These are phyloP conservation scores for Tricholomella constricta DNA, from an alignment of 768 basidiomycete genomes.

Conservation along the genomic window DNA sequence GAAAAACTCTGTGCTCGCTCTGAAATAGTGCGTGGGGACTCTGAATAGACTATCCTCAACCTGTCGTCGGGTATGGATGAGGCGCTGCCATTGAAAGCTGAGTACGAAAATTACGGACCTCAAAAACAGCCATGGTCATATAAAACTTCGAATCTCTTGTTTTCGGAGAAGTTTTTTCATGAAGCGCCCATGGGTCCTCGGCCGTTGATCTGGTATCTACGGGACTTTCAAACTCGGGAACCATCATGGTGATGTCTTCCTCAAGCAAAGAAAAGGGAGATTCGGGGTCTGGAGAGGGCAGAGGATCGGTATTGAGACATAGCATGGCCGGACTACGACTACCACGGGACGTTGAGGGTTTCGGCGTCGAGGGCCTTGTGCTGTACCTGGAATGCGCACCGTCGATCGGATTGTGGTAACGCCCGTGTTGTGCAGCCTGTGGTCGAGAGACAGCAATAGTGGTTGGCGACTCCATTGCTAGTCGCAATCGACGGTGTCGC, in stretches of 20 bases:
- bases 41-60: constrained; percentile 9
- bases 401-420: too few relatives aligned
- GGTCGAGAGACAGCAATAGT: too few relatives aligned
- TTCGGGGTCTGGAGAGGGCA: neutral
- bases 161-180: neutral
- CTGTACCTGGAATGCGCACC: too few relatives aligned
- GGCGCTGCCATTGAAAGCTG: neutral
- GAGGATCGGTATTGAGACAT: neutral
- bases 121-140: constrained; percentile 9
- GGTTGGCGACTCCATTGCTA: too few relatives aligned
- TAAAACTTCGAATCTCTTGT: constrained; percentile 4
- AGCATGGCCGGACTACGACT: too few relatives aligned
- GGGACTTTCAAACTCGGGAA: neutral
- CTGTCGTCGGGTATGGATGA: neutral
- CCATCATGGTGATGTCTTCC: constrained; percentile 8
- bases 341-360: neutral
- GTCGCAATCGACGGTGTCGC: too few relatives aligned
- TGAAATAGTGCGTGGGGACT: constrained; percentile 9
- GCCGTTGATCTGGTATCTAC: neutral
- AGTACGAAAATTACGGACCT: neutral
- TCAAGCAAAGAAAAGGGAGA: constrained; percentile 2
- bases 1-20: constrained; percentile 11
- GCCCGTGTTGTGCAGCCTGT: too few relatives aligned
- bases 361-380: neutral
- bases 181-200: neutral